Evolutionary conservation across 1,139 yeast genomes (phyloP).

Genomic region (Scheffersomyces lignicola): DNA sequence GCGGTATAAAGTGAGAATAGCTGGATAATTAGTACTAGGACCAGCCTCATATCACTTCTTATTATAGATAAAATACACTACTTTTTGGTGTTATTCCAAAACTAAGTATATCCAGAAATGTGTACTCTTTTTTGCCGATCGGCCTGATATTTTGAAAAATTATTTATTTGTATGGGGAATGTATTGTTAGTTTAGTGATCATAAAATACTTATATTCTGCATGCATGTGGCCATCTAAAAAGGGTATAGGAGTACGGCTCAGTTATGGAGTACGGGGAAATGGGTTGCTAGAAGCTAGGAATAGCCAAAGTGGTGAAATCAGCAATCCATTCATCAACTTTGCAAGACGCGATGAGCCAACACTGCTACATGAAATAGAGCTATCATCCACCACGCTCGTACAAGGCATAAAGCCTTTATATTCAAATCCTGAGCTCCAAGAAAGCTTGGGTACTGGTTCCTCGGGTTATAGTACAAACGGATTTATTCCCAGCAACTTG

Average conservation of each 20-base stretch:
- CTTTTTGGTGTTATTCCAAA: no score
- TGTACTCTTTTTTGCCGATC: no score
- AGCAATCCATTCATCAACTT: conserved; percentile 4
- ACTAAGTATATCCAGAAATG: no score
- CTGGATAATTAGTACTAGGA: background rate
- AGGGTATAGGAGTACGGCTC: conserved; percentile 42
- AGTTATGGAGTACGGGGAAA: conserved; percentile 39
- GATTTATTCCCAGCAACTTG: background rate
- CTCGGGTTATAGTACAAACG: background rate
- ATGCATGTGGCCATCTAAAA: conserved; percentile 43
- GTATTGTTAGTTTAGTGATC: no score
- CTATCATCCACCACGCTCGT: conserved; percentile 13
- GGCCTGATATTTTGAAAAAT: no score
- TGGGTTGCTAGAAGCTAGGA: conserved; percentile 12
- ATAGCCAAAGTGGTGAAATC: background rate
- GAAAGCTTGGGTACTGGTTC: background rate
- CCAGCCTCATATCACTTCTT: conserved; percentile 1
- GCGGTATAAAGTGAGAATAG: conserved; percentile 2
- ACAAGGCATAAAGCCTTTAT: conserved; percentile 7
- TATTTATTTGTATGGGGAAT: no score
- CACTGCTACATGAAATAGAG: conserved; percentile 15
- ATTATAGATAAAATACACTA: no score
- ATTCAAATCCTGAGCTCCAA: background rate
- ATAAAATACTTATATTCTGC: no score
- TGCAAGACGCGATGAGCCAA: conserved; percentile 16